Evolutionary conservation across 2,329 filamentous ascomycete species (phyloP), one percentile per base, ranked within the genome.

Genomic region (Cryphonectria naterciae): DNA sequence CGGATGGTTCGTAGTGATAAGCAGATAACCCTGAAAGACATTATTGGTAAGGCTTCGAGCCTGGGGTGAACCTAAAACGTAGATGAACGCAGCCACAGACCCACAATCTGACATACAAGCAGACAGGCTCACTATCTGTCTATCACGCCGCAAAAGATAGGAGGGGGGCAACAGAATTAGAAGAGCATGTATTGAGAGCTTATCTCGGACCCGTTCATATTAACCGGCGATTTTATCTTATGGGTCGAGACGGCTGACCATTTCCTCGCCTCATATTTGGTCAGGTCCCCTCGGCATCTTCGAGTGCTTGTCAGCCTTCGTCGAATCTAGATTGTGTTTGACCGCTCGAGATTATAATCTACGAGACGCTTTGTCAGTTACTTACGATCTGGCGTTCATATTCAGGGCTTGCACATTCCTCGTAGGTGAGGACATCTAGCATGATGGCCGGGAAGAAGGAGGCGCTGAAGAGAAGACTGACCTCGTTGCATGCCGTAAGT

Each of bases 401-500:
- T 2, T 43, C 58, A 52, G 37, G n/a, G 2, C 4, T n/a, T 63
- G n/a, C 22, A 28, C 41, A 19, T 32, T 15, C 22, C 17, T 43
- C 32, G 19, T 35, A 15, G 15, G 39, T 25, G 52, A 22, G 22
- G 46, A 49, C 1, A 22, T 10, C 41, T 17, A 19, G 25, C 64
- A 68, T n/a, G n/a, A 70, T 64, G 65, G 10, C 25, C 1, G 22
- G 28, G 35, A 64, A 65, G 61, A 69, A 54, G 37, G 65, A 67
- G 63, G 63, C 28, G 25, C 25, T 64, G n/a, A 62, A 60, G 65
- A 65, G 43, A 11, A 69, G 49, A 61, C 60, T 79, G 75, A 79
- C 79, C 77, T 77, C 72, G 74, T 74, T 75, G 74, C 75, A 75
- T 46, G 69, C 69, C 7, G 65, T 67, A 60, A 67, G 65, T 60